Percentiles rank a stretch among this genome's conserved stretches.
phyloP scores from a whole-genome alignment of 2,329 filamentous ascomycete species.

The Monosporascus sp. region DNA sequence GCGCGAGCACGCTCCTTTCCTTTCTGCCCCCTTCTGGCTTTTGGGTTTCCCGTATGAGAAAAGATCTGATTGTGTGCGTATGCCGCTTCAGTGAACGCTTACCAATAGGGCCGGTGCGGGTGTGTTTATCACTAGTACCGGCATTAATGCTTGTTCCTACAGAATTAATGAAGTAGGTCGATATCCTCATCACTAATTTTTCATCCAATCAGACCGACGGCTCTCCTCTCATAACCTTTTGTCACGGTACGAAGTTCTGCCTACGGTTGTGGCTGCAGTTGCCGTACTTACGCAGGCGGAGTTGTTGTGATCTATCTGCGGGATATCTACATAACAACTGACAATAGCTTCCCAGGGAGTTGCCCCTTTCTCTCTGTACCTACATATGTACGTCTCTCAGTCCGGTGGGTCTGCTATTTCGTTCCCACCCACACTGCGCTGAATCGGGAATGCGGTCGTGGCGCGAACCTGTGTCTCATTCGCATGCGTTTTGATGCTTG shows the following conservation, averaged over 20 bases:
- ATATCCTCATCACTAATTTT: neutral
- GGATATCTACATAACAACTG: neutral
- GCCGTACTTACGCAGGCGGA: neutral
- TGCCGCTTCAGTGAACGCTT: neutral
- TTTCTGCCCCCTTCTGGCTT: neutral
- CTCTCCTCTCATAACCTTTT: neutral
- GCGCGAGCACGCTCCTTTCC: neutral
- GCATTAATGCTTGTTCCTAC: neutral
- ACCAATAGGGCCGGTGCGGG: neutral
- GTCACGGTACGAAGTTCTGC: neutral
- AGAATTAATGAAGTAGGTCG: neutral
- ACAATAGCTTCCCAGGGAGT: too few species aligned
- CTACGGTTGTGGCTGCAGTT: neutral
- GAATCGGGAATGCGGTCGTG: slow-evolving; percentile 28
- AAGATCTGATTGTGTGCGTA: neutral
- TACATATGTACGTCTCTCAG: slow-evolving; percentile 1
- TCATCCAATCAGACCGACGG: neutral
- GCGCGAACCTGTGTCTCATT: neutral
- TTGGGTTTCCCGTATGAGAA: neutral
- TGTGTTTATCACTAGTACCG: neutral
- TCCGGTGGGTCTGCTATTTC: slow-evolving; percentile 17
- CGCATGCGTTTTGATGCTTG: slow-evolving; percentile 17
- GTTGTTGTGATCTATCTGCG: neutral
- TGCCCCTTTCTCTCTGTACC: too few species aligned
- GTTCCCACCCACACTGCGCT: slow-evolving; percentile 23